These are phyloP conservation scores for Fusarium euwallaceae DNA, from an alignment of 2,329 filamentous ascomycete genomes.

Conservation along the genomic window DNA sequence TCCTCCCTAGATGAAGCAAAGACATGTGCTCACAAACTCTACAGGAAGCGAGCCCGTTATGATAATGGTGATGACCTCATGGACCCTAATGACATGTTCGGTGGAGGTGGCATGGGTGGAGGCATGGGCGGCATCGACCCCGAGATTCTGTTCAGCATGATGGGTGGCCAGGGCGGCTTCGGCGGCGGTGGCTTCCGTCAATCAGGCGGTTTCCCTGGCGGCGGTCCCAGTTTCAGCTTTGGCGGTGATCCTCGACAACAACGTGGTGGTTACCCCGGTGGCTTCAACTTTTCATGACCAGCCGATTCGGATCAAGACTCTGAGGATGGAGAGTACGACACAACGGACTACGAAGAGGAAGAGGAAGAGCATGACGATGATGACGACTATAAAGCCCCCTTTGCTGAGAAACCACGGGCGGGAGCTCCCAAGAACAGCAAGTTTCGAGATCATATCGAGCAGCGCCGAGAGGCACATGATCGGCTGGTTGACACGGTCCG, in stretches of 20 bases:
- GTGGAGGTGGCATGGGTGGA: conserved; percentile 73
- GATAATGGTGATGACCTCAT: conserved; percentile 93
- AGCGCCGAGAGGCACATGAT: conserved; percentile 52
- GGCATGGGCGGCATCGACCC: conserved; percentile 80
- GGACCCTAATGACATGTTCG: conserved; percentile 89
- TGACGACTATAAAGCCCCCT: conserved; percentile 42
- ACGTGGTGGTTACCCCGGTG: conserved; percentile 54
- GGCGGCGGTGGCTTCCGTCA: conserved; percentile 67
- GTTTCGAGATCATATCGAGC: conserved; percentile 47
- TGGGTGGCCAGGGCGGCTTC: conserved; percentile 74
- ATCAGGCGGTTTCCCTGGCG: conserved; percentile 64
- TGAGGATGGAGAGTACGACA: conserved; percentile 52
- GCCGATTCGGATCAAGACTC: conserved; percentile 53
- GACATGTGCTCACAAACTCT: conserved; percentile 51
- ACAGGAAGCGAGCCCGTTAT: conserved; percentile 87
- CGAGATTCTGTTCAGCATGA: conserved; percentile 86
- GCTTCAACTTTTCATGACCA: conserved; percentile 65
- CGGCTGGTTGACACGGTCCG: conserved; percentile 58
- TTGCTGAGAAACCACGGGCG: conserved; percentile 29
- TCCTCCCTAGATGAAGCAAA: background rate
- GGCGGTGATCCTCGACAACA: conserved; percentile 52
- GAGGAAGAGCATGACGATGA: conserved; percentile 42
- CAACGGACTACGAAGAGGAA: conserved; percentile 42
- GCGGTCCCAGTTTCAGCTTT: conserved; percentile 72
- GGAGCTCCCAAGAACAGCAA: conserved; percentile 40